Evolutionary conservation across 2,329 filamentous ascomycete genomes (phyloP).

Genomic region (Alternaria gansuensis): DNA sequence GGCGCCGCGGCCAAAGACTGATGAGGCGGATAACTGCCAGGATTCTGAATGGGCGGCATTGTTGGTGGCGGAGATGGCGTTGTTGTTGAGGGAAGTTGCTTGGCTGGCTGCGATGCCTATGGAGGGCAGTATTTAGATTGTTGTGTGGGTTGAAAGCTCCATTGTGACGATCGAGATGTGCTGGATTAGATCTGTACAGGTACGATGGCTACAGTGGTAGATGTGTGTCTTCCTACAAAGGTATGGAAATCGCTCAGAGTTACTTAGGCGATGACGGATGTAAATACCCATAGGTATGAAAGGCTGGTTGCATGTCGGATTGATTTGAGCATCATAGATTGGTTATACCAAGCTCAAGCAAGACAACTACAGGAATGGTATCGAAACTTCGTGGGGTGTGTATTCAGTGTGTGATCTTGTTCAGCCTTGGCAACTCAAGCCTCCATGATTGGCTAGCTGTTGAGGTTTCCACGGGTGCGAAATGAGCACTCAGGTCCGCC

Average conservation of each 20-base stretch:
- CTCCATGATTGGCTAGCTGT: neutral
- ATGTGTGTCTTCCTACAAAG: neutral
- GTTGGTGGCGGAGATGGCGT: neutral
- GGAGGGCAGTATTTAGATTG: neutral
- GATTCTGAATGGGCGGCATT: neutral
- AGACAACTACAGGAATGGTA: neutral
- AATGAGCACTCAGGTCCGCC: constrained; percentile 1
- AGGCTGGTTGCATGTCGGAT: neutral
- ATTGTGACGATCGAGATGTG: neutral
- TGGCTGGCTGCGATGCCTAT: neutral
- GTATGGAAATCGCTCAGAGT: neutral
- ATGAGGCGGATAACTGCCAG: neutral
- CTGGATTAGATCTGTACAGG: neutral
- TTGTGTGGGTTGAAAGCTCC: neutral
- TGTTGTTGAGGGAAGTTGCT: neutral
- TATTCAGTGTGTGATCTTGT: neutral
- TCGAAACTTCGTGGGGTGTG: neutral
- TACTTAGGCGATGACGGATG: neutral
- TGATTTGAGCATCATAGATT: neutral
- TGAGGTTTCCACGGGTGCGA: neutral
- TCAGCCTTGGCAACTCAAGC: neutral
- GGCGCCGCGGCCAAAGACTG: neutral
- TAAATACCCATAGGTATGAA: neutral
- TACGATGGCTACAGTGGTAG: neutral
- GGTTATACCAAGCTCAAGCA: neutral